Evolutionary conservation across 2,329 filamentous ascomycete species (phyloP).

Genomic region (Phaeosphaeriaceae sp.): DNA sequence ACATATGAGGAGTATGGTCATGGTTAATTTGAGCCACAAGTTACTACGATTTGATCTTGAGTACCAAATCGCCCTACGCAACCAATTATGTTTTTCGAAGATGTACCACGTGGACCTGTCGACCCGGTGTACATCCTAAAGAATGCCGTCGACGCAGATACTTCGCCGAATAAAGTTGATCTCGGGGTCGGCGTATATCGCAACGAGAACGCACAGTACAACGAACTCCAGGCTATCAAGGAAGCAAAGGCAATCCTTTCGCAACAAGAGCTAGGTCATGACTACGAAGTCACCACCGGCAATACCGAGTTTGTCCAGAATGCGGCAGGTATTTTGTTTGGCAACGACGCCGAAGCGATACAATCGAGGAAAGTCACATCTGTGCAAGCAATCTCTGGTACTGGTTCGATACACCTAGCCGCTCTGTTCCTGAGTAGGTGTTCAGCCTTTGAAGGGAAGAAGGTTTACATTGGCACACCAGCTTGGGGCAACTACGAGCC

Average conservation of each 20-base stretch:
- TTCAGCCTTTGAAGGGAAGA: constrained; percentile 20
- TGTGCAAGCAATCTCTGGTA: constrained; percentile 50
- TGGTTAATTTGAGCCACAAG: too few relatives aligned
- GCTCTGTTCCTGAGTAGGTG: constrained; percentile 38
- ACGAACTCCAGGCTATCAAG: constrained; percentile 39
- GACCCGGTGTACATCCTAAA: constrained; percentile 48
- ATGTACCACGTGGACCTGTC: constrained; percentile 30
- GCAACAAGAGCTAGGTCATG: constrained; percentile 17
- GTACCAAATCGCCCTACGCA: neutral
- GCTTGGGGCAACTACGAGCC: constrained; percentile 48
- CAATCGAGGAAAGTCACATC: constrained; percentile 36
- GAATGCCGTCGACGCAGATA: constrained; percentile 38
- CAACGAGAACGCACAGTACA: constrained; percentile 41
- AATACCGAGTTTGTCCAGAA: constrained; percentile 37
- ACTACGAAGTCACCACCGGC: constrained; percentile 47
- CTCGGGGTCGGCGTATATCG: constrained; percentile 49
- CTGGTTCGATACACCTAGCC: constrained; percentile 48
- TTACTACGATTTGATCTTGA: neutral
- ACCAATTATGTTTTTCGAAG: constrained; percentile 26
- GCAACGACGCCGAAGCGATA: constrained; percentile 17
- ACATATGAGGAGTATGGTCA: too few relatives aligned
- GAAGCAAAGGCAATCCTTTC: constrained; percentile 17
- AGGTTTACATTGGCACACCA: constrained; percentile 42
- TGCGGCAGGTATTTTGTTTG: constrained; percentile 43
- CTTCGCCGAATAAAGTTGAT: constrained; percentile 42